A percentile compares a stretch with the other conserved stretches of the same genome.
Conservation (phyloP, 1,284 basidiomycete species). For the Boletus subluridellus region DNA sequence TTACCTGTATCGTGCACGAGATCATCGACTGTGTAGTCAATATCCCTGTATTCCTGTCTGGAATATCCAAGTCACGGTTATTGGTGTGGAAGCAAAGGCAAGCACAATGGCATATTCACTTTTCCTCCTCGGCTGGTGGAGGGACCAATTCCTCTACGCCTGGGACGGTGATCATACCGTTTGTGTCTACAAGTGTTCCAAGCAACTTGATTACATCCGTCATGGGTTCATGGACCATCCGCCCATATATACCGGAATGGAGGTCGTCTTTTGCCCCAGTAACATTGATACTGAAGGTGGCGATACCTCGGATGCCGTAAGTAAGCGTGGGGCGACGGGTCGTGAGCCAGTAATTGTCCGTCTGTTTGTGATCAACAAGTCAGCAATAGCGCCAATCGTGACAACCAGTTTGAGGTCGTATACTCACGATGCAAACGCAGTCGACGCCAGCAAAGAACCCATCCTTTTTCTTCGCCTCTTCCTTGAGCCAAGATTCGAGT, state of each 20-base stretch:
- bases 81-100: neutral
- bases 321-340: neutral
- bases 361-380: neutral
- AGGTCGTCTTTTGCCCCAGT: neutral
- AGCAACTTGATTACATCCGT: neutral
- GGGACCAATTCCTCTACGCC: neutral
- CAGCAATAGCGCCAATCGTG: neutral
- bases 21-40: neutral
- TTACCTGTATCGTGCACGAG: neutral
- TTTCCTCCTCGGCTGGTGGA: neutral
- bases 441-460: neutral
- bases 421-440: neutral
- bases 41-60: neutral
- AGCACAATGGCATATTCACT: neutral
- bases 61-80: neutral
- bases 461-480: neutral
- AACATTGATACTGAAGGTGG: neutral
- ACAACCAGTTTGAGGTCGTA: neutral
- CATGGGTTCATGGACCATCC: neutral
- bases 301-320: neutral
- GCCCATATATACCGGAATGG: neutral
- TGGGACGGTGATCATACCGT: neutral
- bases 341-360: neutral
- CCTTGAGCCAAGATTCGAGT: neutral
- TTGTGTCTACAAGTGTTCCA: neutral